These are phyloP conservation scores for Aphanomyces stellatus DNA, from an alignment of 352 stramenopile species.

Conservation along the genomic window DNA sequence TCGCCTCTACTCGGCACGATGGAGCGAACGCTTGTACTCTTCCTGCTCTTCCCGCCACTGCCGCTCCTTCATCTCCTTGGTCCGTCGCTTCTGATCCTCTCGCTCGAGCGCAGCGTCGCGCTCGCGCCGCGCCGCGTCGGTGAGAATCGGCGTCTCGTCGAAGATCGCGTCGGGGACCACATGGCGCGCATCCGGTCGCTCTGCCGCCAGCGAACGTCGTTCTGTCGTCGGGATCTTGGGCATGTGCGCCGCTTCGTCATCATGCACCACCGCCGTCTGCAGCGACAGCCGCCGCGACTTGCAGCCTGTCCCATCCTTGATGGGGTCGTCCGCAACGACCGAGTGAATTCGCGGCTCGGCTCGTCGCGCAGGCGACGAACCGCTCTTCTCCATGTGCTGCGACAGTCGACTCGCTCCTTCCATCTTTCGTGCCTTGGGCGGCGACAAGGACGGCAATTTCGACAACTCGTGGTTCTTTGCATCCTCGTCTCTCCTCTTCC, in stretches of 20 bases:
- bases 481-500: neutral
- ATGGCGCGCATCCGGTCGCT: neutral
- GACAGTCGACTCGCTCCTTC: too few species aligned
- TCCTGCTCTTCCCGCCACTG: constrained; percentile 17
- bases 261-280: neutral
- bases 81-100: constrained; percentile 1
- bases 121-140: constrained; percentile 2
- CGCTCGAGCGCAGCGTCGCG: neutral
- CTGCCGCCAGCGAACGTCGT: neutral
- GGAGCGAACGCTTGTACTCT: constrained; percentile 3
- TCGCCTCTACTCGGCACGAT: too few species aligned
- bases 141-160: constrained; percentile 12
- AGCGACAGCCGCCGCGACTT: neutral
- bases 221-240: neutral
- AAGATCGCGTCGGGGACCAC: neutral
- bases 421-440: too few species aligned
- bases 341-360: too few species aligned
- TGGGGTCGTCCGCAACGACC: too few species aligned
- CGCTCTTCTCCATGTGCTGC: too few species aligned
- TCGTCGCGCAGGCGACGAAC: too few species aligned
- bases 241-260: neutral
- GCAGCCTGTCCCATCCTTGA: too few species aligned
- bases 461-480: neutral
- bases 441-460: neutral
- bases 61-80: neutral